phyloP scores from a whole-genome alignment of 306 rosid genomes.

The Argentina anserina region DNA sequence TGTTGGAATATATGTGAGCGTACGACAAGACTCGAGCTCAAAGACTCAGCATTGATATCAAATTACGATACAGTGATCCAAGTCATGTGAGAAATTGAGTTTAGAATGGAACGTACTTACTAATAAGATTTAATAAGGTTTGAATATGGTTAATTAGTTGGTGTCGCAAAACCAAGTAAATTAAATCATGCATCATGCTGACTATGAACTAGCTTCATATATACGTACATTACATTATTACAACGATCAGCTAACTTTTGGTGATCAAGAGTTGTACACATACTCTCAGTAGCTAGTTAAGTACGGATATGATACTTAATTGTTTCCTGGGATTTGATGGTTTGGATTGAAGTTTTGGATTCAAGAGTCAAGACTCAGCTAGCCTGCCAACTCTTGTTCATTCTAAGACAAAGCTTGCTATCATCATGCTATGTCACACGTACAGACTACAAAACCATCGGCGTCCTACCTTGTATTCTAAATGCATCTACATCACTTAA shows the following conservation, averaged over 20 bases:
- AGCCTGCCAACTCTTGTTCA: too few relatives aligned
- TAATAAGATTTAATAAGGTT: too few relatives aligned
- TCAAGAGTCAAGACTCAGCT: background rate
- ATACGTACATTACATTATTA: too few relatives aligned
- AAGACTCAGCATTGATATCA: background rate
- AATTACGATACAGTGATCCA: too few relatives aligned
- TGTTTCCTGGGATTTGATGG: background rate
- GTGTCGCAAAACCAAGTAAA: too few relatives aligned
- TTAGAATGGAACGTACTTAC: too few relatives aligned
- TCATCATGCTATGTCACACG: background rate
- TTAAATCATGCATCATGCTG: background rate
- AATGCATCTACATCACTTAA: background rate
- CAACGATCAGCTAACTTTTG: background rate
- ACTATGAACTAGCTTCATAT: background rate
- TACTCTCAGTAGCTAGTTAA: background rate
- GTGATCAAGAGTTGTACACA: background rate
- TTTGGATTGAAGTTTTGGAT: background rate
- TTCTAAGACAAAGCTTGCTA: background rate
- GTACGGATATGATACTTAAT: background rate
- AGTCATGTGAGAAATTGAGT: too few relatives aligned
- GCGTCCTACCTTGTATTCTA: background rate
- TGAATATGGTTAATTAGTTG: too few relatives aligned
- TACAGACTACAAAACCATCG: background rate
- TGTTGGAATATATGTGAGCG: background rate
- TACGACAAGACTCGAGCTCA: background rate